Conservation (phyloP, 169 alveolate genomes). For the Cyclospora cayetanensis region DNA sequence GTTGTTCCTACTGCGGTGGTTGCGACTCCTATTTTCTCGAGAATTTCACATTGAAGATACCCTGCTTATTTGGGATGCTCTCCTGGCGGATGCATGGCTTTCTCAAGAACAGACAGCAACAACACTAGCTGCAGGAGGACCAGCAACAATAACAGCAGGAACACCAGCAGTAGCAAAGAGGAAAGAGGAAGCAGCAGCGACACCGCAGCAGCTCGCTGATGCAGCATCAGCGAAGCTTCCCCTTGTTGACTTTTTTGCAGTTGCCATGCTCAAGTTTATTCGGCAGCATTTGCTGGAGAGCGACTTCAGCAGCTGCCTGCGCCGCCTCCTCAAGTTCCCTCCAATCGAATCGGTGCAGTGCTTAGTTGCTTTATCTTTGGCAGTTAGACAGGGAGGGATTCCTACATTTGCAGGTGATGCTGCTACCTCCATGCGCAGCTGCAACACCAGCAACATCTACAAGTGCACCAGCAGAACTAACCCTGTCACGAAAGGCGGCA, state of each 20-base stretch:
- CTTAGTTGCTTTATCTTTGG: constrained; percentile 70
- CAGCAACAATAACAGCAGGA: neutral
- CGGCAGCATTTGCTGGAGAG: constrained; percentile 71
- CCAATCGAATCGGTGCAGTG: constrained; percentile 80
- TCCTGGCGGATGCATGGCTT: constrained; percentile 78
- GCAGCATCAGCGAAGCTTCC: constrained; percentile 62
- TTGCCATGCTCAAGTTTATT: constrained; percentile 79
- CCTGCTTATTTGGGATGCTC: constrained; percentile 85
- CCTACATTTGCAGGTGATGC: neutral
- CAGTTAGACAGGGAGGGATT: constrained; percentile 10
- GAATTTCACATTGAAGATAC: constrained; percentile 85
- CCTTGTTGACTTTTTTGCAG: constrained; percentile 74
- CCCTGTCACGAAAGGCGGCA: neutral
- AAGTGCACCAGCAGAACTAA: neutral
- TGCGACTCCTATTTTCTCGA: constrained; percentile 84
- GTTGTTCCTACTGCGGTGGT: constrained; percentile 85
- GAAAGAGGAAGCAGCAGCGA: neutral
- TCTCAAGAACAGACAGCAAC: constrained; percentile 10
- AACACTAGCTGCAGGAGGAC: neutral
- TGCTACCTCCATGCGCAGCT: neutral
- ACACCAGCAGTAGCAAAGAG: neutral
- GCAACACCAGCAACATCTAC: neutral
- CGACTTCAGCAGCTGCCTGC: constrained; percentile 74
- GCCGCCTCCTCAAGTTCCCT: constrained; percentile 79
- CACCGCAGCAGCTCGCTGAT: constrained; percentile 52